Conservation (phyloP, 495 filamentous ascomycete genomes). For the Penicillium bialowiezense region DNA sequence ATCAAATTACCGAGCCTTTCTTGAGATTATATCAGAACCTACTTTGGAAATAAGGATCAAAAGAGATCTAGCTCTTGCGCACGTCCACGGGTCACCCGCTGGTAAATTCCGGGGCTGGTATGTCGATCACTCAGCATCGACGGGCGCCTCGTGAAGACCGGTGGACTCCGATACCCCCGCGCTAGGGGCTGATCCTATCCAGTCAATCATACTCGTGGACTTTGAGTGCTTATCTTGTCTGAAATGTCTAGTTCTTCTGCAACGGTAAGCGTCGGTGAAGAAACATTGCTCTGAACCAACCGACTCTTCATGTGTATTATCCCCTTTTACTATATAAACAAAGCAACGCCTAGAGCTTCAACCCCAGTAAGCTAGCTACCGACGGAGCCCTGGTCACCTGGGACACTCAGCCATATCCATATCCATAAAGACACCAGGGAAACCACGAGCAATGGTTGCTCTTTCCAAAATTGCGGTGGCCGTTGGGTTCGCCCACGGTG, state of each 20-base stretch:
- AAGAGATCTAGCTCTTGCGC: neutral
- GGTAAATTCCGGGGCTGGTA: neutral
- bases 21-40: too few species aligned
- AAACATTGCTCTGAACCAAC: neutral
- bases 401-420: too few species aligned
- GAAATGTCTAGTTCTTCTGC: neutral
- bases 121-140: neutral
- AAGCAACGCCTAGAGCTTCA: too few species aligned
- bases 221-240: neutral
- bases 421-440: neutral
- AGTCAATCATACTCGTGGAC: neutral
- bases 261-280: neutral
- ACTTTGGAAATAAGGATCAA: too few species aligned
- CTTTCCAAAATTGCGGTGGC: conserved; percentile 11
- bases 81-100: too few species aligned
- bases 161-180: conserved; percentile 6
- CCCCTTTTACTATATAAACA: neutral
- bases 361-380: too few species aligned
- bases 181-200: neutral
- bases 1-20: too few species aligned
- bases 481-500: conserved; percentile 11
- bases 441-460: neutral
- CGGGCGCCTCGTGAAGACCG: neutral
- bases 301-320: neutral
- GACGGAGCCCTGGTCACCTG: too few species aligned